Base-by-base conservation (phyloP, 331 rosid species). In the Quercus lobata region DNA sequence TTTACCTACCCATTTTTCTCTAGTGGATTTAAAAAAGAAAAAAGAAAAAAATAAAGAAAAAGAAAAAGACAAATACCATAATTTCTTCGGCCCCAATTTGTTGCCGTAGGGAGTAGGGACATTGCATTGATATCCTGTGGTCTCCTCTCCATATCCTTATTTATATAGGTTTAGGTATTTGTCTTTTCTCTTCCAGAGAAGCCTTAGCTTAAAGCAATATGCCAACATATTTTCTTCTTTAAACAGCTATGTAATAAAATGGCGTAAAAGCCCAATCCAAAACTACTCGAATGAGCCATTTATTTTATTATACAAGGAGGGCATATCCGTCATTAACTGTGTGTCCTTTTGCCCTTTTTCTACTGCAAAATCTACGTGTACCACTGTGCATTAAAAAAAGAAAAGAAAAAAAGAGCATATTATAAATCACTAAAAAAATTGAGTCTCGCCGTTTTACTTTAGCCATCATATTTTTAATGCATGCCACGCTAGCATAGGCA, bases 281-380 rank as follows among this genome's bases (percentile, higher is more conserved):
- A 18, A 24, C 49, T 19, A 68, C 53, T 68, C 19, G 16, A 34
- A 22, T 29, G 6, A 35, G 46, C 49, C 72, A 68, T 68, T 68
- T 19, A 34, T 8, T 32, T 34, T 19, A 37, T 1, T 19, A 76
- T 19, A 55, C 30, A 58, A 35, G 35, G 71, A 29, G 60, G 74
- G 73, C 78, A 62, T 84, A 21, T 76, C 60, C 34, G 72, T 52
- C 27, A 73, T 18, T 17, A 25, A 24, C 0, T 5, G 4, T 10
- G 21, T 21, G 79, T 7, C 17, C 34, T 34, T 68, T 68, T 19
- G 1, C 37, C 7, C 19, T 25, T 57, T 34, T 4, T 6, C 46
- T 16, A 29, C 73, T 34, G 73, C 82, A 76, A 57, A 30, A 73
- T 71, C 92, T 76, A 88, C 88, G 87, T 91, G 54, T 49, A 49